Percentiles rank a stretch among this genome's conserved stretches.
Conservation (phyloP, 257 asterid genomes). For the Rauvolfia tetraphylla region DNA sequence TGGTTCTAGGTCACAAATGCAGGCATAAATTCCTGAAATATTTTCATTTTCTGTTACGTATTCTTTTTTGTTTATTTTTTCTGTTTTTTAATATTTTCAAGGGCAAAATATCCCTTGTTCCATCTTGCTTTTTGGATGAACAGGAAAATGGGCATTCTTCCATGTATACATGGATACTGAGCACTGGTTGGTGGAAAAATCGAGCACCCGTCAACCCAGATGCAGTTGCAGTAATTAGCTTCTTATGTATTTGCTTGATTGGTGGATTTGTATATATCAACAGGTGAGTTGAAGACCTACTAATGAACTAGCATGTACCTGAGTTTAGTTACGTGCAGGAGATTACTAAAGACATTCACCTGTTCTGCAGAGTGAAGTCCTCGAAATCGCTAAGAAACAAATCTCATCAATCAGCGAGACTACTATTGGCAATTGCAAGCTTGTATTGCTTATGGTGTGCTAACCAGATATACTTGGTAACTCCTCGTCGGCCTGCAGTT, state of each 20-base stretch:
- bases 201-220: constrained; percentile 38
- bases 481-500: constrained; percentile 75
- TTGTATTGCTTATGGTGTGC: constrained; percentile 75
- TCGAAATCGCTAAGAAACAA: constrained; percentile 35
- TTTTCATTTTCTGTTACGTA: not conserved
- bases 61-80: not conserved
- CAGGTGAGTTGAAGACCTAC: not conserved
- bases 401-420: constrained; percentile 36
- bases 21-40: not conserved
- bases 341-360: not conserved
- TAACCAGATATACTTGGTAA: constrained; percentile 64
- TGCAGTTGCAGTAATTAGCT: constrained; percentile 40
- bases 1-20: not conserved
- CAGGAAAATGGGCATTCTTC: constrained; percentile 88
- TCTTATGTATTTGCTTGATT: constrained; percentile 8
- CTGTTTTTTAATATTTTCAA: not conserved
- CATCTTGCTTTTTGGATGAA: constrained; percentile 12
- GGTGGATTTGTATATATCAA: constrained; percentile 28
- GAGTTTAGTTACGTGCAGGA: not conserved
- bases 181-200: constrained; percentile 95
- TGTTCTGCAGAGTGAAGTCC: constrained; percentile 11
- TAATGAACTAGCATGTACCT: constrained; percentile 1
- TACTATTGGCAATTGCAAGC: constrained; percentile 41
- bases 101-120: not conserved
- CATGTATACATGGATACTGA: constrained; percentile 79